Base-by-base conservation (phyloP, 768 basidiomycete species). In the Trametes cingulata region DNA sequence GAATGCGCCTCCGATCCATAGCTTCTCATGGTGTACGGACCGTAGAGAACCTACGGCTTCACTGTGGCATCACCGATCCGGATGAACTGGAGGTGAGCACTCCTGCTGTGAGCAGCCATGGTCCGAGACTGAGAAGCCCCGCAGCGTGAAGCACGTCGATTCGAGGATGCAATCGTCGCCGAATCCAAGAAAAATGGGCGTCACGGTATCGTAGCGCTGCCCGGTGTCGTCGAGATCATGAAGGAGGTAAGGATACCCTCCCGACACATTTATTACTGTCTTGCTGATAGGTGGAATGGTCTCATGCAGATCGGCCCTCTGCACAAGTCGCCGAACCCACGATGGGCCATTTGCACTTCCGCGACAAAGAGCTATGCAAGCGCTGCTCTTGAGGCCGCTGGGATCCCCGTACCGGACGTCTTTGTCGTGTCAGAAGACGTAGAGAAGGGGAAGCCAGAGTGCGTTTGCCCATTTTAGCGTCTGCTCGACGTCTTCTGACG, bases 371-470 rank as follows among this genome's bases (percentile, higher is more conserved):
- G 67, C 19, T 96, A 97, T 72, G 93, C 93, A 14, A 72, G 79
- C 2, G 79, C 85, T 29, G 93, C 93, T 10, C 78, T 96, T 50
- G 74, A 73, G 17, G 81, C 83, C 22, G 85, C 88, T 48, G 82
- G 80, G 2, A 79, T 95, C 52, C 82, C 85, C n/a, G 69, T 80
- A 13, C 88, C 91, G 4, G 86, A 89, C 37, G 81, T 85, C 45
- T 85, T 94, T 62, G 85, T 95, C 51, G 85, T 85, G 5, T 87
- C 93, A n/a, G 88, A 95, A 69, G 88, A 94, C 63, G 93, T 95
- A 4, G 71, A 72, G 13, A 74, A 85, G 61, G 95, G 95, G 40
- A 97, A 97, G 76, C 95, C 95, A 24, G 78, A 75, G 85, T 86
- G 69, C 61, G 79, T 65, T 8, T 9, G 20, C 3, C 52, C 22